Conservation (phyloP, 2,329 filamentous ascomycete species). For the Rutstroemia sp. region DNA sequence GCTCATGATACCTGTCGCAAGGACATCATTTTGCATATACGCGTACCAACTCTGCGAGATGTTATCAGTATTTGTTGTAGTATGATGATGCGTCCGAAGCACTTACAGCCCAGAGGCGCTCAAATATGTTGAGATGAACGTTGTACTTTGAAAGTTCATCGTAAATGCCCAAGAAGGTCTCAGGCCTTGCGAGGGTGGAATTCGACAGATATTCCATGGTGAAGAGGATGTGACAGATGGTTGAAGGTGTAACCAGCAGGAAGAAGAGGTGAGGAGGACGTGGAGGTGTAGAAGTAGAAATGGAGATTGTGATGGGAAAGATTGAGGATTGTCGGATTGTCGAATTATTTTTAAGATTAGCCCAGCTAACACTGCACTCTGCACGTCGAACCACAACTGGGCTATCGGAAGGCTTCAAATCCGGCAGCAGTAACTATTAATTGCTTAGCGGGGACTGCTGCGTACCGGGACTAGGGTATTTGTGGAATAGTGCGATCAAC, state of each 20-base stretch:
- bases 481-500: no score
- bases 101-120: constrained; percentile 81
- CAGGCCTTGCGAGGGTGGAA: constrained; percentile 23
- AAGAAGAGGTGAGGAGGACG: background rate
- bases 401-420: background rate
- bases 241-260: background rate
- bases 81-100: constrained; percentile 4
- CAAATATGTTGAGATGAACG: constrained; percentile 70
- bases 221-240: background rate
- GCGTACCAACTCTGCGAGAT: constrained; percentile 71
- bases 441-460: no score
- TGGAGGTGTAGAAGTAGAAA: background rate
- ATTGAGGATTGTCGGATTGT: background rate
- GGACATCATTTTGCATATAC: constrained; percentile 94
- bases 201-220: constrained; percentile 23
- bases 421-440: background rate
- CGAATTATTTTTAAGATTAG: background rate
- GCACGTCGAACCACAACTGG: constrained; percentile 13
- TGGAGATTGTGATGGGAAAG: constrained; percentile 7
- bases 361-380: background rate
- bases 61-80: constrained; percentile 17
- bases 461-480: no score
- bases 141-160: constrained; percentile 65
- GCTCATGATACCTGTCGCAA: constrained; percentile 96
- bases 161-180: constrained; percentile 47